Base-by-base conservation (phyloP, 768 basidiomycete genomes). In the Lyophyllum atratum region DNA sequence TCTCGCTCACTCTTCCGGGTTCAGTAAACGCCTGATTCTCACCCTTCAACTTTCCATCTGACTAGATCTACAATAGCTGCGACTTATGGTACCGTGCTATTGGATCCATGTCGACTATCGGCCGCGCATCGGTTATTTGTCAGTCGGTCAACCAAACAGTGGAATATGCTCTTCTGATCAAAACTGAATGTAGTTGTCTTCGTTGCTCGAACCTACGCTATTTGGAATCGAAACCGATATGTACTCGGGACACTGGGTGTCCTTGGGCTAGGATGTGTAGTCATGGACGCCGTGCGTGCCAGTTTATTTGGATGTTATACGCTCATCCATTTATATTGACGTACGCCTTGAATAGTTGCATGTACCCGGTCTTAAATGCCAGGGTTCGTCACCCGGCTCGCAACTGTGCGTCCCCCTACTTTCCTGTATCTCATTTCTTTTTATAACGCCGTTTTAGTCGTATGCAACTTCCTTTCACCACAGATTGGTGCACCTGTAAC, bases 71-170 rank as follows among this genome's bases (percentile, higher is more conserved):
- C 44, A 15, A 7, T 14, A 62, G 60, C 17, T 62, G 60, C 24
- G 59, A 60, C 45, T 9, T 55, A 33, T 60, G 59, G 59, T 60
- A 60, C 24, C 59, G 59, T 14, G 17, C 33, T 3, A 54, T 60
- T 42, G 52, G 55, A 31, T 19, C 49, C n/a, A 25, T 60, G 43
- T 60, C 60, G 17, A 19, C 45, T 24, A 54, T 62, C 5, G 58
- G 58, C 19, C 55, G 55, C 21, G 47, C 46, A 34, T 56, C 67
- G 4, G 64, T 68, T 19, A 63, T 68, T 11, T 19, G 67, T 67
- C 29, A 19, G 60, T 53, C 25, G 37, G 25, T 19, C 5, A 33
- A 2, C 14, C 26, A 42, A 25, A 12, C 6, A 8, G 5, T 6
- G n/a, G 21, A 25, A 21, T 15, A 1, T 1, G n/a, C n/a, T n/a